Evolutionary conservation across 2,329 filamentous ascomycete genomes (phyloP), one percentile per base, ranked within the genome.

Genomic region (Colletotrichum sansevieriae): DNA sequence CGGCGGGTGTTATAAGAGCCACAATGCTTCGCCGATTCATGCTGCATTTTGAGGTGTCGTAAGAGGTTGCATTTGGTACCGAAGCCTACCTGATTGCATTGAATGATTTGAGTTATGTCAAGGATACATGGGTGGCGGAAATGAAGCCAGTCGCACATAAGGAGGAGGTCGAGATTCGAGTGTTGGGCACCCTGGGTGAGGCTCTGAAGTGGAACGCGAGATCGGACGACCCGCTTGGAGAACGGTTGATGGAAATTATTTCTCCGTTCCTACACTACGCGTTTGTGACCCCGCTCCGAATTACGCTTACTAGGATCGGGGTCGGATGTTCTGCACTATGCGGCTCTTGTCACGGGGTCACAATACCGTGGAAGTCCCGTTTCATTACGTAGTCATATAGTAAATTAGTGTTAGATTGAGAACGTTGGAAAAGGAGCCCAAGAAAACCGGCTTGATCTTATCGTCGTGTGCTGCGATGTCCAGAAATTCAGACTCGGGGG

Each of bases 171-270:
- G 18, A 43, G 52, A 37, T 51, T 39, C 12, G 8, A 39, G 37
- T 39, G 37, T 37, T 55, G 12, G 37, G 18, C 22, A 41, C 4
- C 41, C 9, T 12, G 18, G 25, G 37, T 22, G 35, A 61, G 54
- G 29, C 60, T 55, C 47, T 25, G 5, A 12, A 18, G 56, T 49
- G 55, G 29, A 22, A 33, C 11, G 44, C 59, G 44, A 58, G 18
- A 49, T 60, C 54, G 43, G 65, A 60, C 33, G 61, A 47, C n/a
- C 12, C 22, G 18, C 3, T 33, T 22, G 9, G 37, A n/a, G 11
- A 6, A 4, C 43, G 65, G 33, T 68, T 65, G 61, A 68, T 60
- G 65, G 55, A 49, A 60, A 43, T 20, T 18, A 9, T 54, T 49
- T 56, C 47, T 51, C 55, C 65, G 54, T 60, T 59, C 33, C n/a